Percentiles rank a stretch among this genome's conserved stretches.
phyloP scores from a whole-genome alignment of 2,329 filamentous ascomycete species.

The Parasarocladium wereldwijsianum region DNA sequence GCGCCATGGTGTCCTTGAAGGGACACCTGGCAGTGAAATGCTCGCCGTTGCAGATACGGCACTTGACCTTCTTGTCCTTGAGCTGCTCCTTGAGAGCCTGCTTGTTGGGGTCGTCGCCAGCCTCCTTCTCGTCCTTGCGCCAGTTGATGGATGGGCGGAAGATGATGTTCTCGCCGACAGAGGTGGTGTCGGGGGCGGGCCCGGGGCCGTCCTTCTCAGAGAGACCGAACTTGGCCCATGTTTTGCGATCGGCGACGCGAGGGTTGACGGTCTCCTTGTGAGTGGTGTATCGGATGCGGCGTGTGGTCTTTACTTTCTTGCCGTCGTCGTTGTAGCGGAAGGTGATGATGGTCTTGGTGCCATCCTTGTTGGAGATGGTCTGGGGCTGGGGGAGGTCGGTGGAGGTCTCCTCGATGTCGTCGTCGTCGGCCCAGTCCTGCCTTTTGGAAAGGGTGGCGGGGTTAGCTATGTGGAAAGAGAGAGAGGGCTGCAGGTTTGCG shows the following conservation, averaged over 20 bases:
- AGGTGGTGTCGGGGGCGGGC: slow-evolving; percentile 79
- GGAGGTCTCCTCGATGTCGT: slow-evolving; percentile 64
- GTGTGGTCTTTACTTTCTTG: slow-evolving; percentile 94
- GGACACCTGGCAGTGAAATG: slow-evolving; percentile 99
- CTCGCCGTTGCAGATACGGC: slow-evolving; percentile 95
- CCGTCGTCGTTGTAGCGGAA: slow-evolving; percentile 84
- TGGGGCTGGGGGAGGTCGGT: slow-evolving; percentile 66
- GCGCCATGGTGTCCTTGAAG: slow-evolving; percentile 99
- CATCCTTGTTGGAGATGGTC: slow-evolving; percentile 93
- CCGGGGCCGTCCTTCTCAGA: slow-evolving; percentile 75
- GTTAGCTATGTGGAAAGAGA: slow-evolving; percentile 15
- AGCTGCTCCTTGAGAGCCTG: slow-evolving; percentile 67
- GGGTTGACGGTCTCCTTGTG: slow-evolving; percentile 93
- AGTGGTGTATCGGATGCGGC: slow-evolving; percentile 82
- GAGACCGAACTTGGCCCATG: slow-evolving; percentile 83
- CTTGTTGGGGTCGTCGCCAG: slow-evolving; percentile 59
- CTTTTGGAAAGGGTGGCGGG: slow-evolving; percentile 28
- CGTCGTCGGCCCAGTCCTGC: slow-evolving; percentile 90
- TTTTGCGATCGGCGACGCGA: slow-evolving; percentile 84
- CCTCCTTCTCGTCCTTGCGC: slow-evolving; percentile 77
- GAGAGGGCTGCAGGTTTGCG: slow-evolving; percentile 2
- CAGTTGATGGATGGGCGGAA: slow-evolving; percentile 90
- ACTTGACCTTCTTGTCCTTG: slow-evolving; percentile 99
- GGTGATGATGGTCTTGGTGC: slow-evolving; percentile 88
- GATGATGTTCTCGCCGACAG: slow-evolving; percentile 93